Conservation (phyloP, 176 grass and related monocot species). For the Phragmites australis region DNA sequence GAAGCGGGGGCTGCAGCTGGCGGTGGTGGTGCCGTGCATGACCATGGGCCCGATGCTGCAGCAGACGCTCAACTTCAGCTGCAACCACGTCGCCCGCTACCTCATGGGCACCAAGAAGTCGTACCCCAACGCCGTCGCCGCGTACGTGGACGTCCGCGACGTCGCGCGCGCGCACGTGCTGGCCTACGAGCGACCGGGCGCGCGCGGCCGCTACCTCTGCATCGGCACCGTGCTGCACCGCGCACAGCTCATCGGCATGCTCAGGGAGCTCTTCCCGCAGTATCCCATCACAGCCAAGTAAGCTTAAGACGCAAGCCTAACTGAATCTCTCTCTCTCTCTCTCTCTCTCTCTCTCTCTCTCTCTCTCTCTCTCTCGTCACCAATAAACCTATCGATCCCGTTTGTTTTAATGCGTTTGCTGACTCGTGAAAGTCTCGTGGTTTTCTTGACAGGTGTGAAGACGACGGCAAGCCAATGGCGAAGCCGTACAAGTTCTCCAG, state of each 20-base stretch:
- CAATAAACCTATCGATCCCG: no score
- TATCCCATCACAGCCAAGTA: slow-evolving; percentile 41
- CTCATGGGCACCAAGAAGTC: slow-evolving; percentile 33
- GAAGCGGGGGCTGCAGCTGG: slow-evolving; percentile 35
- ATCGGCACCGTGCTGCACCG: slow-evolving; percentile 50
- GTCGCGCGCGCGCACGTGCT: slow-evolving; percentile 43
- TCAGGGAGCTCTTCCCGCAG: slow-evolving; percentile 36
- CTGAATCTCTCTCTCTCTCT: neutral
- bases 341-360: neutral
- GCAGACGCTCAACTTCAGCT: slow-evolving; percentile 40
- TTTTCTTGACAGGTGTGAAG: slow-evolving; percentile 27
- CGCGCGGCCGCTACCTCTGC: slow-evolving; percentile 49
- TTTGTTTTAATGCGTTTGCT: neutral
- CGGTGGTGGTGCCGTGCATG: slow-evolving; percentile 44
- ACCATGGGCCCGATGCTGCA: slow-evolving; percentile 47
- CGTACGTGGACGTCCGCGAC: slow-evolving; percentile 56
- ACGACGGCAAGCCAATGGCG: slow-evolving; percentile 22
- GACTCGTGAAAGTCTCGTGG: neutral
- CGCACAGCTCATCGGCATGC: neutral
- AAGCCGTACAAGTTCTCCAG: slow-evolving; percentile 47
- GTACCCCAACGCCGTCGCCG: slow-evolving; percentile 53
- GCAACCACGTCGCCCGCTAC: slow-evolving; percentile 42
- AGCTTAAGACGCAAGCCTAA: neutral
- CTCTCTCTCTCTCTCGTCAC: neutral
- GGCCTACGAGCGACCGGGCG: slow-evolving; percentile 31